Conservation (phyloP, 768 basidiomycete species). For the Phylloporus sp. region DNA sequence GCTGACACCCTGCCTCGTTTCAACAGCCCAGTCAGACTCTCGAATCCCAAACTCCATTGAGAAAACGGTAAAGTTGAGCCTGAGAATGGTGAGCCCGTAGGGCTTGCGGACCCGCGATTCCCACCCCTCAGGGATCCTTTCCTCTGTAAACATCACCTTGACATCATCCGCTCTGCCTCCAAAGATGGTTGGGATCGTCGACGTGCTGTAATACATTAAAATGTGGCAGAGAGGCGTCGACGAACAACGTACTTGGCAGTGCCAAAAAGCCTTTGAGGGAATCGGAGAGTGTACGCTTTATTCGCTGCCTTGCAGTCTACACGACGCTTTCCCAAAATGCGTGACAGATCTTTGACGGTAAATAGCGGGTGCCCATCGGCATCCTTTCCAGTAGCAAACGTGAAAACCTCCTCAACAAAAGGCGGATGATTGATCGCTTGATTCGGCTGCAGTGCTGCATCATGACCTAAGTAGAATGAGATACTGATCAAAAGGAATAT, state of each 20-base stretch:
- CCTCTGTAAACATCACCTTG: slow-evolving; percentile 55
- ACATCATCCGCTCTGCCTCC: slow-evolving; percentile 60
- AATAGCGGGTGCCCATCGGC: slow-evolving; percentile 43
- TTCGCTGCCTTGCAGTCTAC: slow-evolving; percentile 52
- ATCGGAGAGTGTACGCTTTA: slow-evolving; percentile 48
- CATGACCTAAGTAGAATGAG: slow-evolving; percentile 45
- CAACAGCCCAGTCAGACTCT: slow-evolving; percentile 15
- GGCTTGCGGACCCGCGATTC: slow-evolving; percentile 54
- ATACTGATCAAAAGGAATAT: not conserved
- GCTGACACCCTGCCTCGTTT: not conserved
- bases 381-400: slow-evolving; percentile 56
- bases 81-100: slow-evolving; percentile 55
- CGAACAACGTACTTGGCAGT: slow-evolving; percentile 54
- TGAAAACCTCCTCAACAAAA: slow-evolving; percentile 54
- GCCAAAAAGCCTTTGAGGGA: slow-evolving; percentile 58
- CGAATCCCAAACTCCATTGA: slow-evolving; percentile 11
- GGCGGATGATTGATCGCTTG: slow-evolving; percentile 50
- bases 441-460: slow-evolving; percentile 42
- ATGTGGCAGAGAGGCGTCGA: not conserved
- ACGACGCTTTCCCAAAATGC: slow-evolving; percentile 56
- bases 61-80: slow-evolving; percentile 42
- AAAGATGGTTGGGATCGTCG: slow-evolving; percentile 60
- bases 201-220: slow-evolving; percentile 39
- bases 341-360: slow-evolving; percentile 57
- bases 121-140: slow-evolving; percentile 69